A percentile compares a stretch with the other conserved stretches of the same genome.
These are phyloP conservation scores for Corinectria fuckeliana DNA, from an alignment of 2,329 filamentous ascomycete species.

Conservation along the genomic window DNA sequence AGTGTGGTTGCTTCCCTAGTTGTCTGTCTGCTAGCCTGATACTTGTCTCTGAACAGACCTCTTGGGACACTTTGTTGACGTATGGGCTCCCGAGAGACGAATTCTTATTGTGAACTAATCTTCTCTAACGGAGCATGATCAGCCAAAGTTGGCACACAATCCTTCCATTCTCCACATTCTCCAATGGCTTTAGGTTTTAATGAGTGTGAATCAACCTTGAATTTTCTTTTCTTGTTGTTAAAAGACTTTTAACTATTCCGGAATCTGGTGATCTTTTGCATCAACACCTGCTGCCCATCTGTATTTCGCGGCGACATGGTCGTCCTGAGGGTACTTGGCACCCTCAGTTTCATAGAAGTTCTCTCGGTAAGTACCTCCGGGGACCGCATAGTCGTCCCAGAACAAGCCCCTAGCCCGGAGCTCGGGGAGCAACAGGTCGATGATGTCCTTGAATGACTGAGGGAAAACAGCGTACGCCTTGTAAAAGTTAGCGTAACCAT, in stretches of 20 bases:
- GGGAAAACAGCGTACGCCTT: conserved; percentile 71
- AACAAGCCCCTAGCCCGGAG: conserved; percentile 65
- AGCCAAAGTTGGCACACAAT: too few species aligned
- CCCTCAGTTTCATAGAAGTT: conserved; percentile 62
- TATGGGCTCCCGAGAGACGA: too few species aligned
- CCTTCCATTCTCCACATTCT: too few species aligned
- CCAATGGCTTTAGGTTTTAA: background rate
- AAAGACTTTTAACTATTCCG: conserved; percentile 8
- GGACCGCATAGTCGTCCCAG: conserved; percentile 60
- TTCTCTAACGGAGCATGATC: background rate
- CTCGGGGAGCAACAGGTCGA: conserved; percentile 70
- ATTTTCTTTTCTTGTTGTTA: background rate
- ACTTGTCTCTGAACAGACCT: too few species aligned
- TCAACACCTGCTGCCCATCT: conserved; percentile 43
- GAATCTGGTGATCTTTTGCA: conserved; percentile 30
- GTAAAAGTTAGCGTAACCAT: background rate
- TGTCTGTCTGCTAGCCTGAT: too few species aligned
- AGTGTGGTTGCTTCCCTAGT: too few species aligned
- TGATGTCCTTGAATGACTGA: conserved; percentile 71
- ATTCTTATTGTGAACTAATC: too few species aligned
- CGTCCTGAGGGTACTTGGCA: conserved; percentile 55
- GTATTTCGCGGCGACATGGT: conserved; percentile 60
- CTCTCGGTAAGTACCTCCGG: conserved; percentile 65
- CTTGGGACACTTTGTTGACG: too few species aligned
- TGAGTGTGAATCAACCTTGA: background rate